A percentile compares a stretch with the other conserved stretches of the same genome.
Conservation (phyloP, 2,329 filamentous ascomycete species). For the Cephalotrichum gorgonifer region DNA sequence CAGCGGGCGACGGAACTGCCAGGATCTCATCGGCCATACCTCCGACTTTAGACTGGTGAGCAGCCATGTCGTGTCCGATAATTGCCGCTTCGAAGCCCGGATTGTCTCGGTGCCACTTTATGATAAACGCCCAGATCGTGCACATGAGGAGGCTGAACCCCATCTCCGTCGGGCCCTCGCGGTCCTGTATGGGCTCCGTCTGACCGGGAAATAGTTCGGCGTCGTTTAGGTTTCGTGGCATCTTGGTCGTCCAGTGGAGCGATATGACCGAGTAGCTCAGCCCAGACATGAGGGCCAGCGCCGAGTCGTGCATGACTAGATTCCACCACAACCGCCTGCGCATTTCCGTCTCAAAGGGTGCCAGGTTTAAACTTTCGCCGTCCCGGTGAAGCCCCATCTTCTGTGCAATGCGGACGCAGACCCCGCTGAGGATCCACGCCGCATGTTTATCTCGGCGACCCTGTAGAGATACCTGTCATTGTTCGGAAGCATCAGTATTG, state of each 20-base stretch:
- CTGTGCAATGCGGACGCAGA: conserved; percentile 53
- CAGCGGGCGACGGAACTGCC: conserved; percentile 9
- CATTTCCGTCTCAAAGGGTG: conserved; percentile 57
- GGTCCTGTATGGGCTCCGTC: conserved; percentile 36
- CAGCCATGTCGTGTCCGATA: conserved; percentile 28
- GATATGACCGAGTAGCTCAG: conserved; percentile 41
- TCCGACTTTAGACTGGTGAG: conserved; percentile 15
- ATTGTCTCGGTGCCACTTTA: conserved; percentile 24
- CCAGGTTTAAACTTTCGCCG: conserved; percentile 42
- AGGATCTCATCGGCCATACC: conserved; percentile 1
- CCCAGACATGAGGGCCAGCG: conserved; percentile 46
- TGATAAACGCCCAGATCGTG: conserved; percentile 38
- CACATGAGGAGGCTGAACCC: conserved; percentile 41
- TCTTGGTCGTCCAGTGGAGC: conserved; percentile 44
- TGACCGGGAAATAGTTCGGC: conserved; percentile 44
- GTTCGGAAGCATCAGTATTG: conserved; percentile 11
- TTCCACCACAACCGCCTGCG: conserved; percentile 59
- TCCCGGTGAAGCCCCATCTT: conserved; percentile 59
- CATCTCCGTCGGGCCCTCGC: conserved; percentile 52
- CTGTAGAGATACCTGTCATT: conserved; percentile 40
- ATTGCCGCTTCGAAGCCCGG: conserved; percentile 39
- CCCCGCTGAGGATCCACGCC: conserved; percentile 50
- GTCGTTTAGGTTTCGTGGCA: conserved; percentile 48
- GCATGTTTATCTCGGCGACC: conserved; percentile 49
- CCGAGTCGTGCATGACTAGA: conserved; percentile 46